Conservation (phyloP, 2,329 filamentous ascomycete species). For the Periconia digitata region DNA sequence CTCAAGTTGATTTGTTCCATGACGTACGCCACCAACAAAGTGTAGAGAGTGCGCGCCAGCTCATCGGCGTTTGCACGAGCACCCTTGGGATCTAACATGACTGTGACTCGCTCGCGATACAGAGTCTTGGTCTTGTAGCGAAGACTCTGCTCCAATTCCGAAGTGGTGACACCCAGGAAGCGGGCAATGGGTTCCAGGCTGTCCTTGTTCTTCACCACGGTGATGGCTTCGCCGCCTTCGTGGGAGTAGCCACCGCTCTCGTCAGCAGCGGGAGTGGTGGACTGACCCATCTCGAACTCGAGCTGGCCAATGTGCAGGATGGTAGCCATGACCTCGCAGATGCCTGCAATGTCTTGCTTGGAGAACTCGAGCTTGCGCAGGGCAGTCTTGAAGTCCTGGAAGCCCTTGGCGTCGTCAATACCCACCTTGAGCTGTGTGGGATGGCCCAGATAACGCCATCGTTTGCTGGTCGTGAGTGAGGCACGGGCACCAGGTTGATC, state of each 20-base stretch:
- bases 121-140: conserved; percentile 98
- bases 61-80: conserved; percentile 92
- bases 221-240: conserved; percentile 84
- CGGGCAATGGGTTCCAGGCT: conserved; percentile 82
- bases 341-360: conserved; percentile 89
- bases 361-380: conserved; percentile 93
- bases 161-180: conserved; percentile 84
- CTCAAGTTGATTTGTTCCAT: conserved; percentile 91
- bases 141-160: conserved; percentile 82
- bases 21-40: conserved; percentile 88
- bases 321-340: conserved; percentile 89
- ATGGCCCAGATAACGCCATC: conserved; percentile 96
- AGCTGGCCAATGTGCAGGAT: conserved; percentile 98
- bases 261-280: conserved; percentile 77
- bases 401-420: conserved; percentile 93
- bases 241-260: conserved; percentile 97
- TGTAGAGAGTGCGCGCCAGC: conserved; percentile 89
- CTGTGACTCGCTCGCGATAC: conserved; percentile 93
- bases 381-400: conserved; percentile 96
- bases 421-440: conserved; percentile 96
- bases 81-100: conserved; percentile 92
- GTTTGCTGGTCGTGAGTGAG: conserved; percentile 65
- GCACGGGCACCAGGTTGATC: conserved; percentile 56
- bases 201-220: conserved; percentile 91
- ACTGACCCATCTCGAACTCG: conserved; percentile 82